phyloP scores from a whole-genome alignment of 148 eudicot species.

The Rhododendron williamsianum region DNA sequence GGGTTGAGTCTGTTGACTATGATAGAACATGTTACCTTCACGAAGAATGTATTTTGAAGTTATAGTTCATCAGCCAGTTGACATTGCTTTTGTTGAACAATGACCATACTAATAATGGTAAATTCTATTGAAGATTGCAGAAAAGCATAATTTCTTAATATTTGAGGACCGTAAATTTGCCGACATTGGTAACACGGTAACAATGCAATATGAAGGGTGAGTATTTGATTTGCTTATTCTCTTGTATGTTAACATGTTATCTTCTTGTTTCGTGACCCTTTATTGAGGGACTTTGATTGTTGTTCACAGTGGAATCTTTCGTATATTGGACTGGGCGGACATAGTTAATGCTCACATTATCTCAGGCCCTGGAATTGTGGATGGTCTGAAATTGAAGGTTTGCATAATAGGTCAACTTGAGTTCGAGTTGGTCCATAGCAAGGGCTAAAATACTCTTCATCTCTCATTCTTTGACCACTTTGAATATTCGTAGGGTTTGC shows the following conservation, averaged over 20 bases:
- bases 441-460: background rate
- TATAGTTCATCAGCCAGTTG: background rate
- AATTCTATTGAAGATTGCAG: slow-evolving; percentile 66
- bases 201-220: slow-evolving; percentile 97
- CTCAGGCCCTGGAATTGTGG: slow-evolving; percentile 97
- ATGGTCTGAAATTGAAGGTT: slow-evolving; percentile 89
- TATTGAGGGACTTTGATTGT: background rate
- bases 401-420: background rate
- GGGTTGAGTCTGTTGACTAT: background rate
- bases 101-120: background rate
- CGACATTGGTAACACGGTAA: slow-evolving; percentile 93
- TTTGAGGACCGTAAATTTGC: slow-evolving; percentile 98
- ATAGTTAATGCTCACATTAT: slow-evolving; percentile 89
- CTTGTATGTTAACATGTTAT: background rate
- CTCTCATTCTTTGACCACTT: slow-evolving; percentile 6
- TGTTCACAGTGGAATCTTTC: slow-evolving; percentile 69
- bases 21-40: background rate
- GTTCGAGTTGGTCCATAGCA: background rate
- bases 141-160: slow-evolving; percentile 84
- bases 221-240: background rate
- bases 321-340: slow-evolving; percentile 97
- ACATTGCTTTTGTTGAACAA: background rate
- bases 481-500: slow-evolving; percentile 51
- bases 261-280: background rate
- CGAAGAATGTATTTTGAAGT: background rate